A percentile compares a stretch with the other conserved stretches of the same genome.
phyloP scores from a whole-genome alignment of 2,329 filamentous ascomycete species.

The Sporothrix pallida region DNA sequence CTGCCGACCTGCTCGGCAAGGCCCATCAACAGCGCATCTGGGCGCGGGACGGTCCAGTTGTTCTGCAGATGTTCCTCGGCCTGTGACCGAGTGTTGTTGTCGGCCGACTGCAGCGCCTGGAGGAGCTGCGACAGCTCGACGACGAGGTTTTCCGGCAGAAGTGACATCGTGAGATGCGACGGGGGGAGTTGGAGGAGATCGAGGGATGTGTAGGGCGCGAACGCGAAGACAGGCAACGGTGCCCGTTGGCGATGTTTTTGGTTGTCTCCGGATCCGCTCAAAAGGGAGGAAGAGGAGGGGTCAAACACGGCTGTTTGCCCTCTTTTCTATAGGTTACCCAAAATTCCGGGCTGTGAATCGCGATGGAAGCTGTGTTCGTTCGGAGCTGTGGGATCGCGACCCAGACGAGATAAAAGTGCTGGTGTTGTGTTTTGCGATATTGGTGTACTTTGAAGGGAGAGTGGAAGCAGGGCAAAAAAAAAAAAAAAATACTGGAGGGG shows the following conservation, averaged over 20 bases:
- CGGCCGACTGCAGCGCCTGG: constrained; percentile 83
- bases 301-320: constrained; percentile 12
- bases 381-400: constrained; percentile 10
- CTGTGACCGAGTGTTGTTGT: constrained; percentile 82
- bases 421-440: constrained; percentile 21
- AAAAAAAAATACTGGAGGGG: constrained; percentile 31
- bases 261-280: constrained; percentile 12
- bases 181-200: constrained; percentile 21
- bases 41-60: constrained; percentile 83
- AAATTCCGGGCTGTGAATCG: constrained; percentile 15
- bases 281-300: constrained; percentile 21
- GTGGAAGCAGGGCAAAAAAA: neutral
- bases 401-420: constrained; percentile 4
- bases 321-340: constrained; percentile 2
- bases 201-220: constrained; percentile 11
- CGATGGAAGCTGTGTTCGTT: neutral
- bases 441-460: constrained; percentile 11
- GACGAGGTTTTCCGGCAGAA: constrained; percentile 83
- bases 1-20: constrained; percentile 88
- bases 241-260: constrained; percentile 18
- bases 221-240: constrained; percentile 28
- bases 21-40: constrained; percentile 90
- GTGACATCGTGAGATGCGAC: constrained; percentile 66
- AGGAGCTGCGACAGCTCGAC: constrained; percentile 84
- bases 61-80: constrained; percentile 90